Percentiles rank a stretch among this genome's conserved stretches.
These are phyloP conservation scores for Arthroderma uncinatum DNA, from an alignment of 2,329 filamentous ascomycete genomes.

Conservation along the genomic window DNA sequence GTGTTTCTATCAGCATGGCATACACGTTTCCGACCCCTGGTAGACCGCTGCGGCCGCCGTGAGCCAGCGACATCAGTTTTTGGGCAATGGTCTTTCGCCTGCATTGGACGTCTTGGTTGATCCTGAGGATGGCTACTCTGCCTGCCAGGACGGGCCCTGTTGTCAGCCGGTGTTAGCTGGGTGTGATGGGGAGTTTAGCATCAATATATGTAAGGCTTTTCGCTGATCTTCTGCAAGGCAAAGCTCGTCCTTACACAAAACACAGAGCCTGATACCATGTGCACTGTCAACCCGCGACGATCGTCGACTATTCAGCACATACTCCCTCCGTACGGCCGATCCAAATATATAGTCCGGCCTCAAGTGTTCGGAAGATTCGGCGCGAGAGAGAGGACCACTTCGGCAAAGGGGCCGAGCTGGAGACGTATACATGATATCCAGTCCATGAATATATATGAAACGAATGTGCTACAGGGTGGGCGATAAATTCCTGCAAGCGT, in stretches of 20 bases:
- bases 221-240: slow-evolving; percentile 1
- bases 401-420: background rate
- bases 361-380: background rate
- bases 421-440: background rate
- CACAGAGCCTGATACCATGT: background rate
- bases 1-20: background rate
- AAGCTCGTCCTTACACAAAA: background rate
- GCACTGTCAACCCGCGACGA: background rate
- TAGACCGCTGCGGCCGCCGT: background rate
- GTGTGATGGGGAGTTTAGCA: background rate
- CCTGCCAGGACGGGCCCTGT: too few relatives aligned
- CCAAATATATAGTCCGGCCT: background rate
- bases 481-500: background rate
- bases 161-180: too few relatives aligned
- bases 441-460: background rate
- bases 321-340: background rate
- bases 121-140: too few relatives aligned
- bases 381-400: background rate
- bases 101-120: too few relatives aligned
- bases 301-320: background rate
- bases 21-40: background rate
- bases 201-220: background rate
- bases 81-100: background rate
- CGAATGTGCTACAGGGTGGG: background rate
- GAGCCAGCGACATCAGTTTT: background rate